Conservation (phyloP, 1,284 basidiomycete genomes). For the Apiotrichum mycotoxinovorans region DNA sequence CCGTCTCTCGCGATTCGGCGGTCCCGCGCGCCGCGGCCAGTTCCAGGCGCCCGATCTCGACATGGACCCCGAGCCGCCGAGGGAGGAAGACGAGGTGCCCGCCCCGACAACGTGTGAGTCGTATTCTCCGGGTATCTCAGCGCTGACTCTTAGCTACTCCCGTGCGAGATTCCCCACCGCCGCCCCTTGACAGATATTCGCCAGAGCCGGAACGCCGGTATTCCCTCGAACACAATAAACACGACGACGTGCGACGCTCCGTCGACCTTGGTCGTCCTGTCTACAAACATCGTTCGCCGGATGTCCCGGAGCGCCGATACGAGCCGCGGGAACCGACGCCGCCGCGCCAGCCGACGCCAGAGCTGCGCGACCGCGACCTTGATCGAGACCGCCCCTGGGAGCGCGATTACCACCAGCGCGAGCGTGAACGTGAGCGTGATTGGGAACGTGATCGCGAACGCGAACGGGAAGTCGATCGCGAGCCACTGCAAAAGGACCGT, state of each 20-base stretch:
- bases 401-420: neutral
- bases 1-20: slow-evolving; percentile 42
- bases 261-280: too few species aligned
- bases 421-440: neutral
- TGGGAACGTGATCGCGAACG: neutral
- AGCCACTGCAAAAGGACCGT: neutral
- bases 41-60: slow-evolving; percentile 20
- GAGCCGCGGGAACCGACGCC: neutral
- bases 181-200: neutral
- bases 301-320: too few species aligned
- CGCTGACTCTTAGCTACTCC: neutral
- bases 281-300: neutral
- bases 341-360: neutral
- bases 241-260: too few species aligned
- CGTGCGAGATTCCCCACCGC: neutral
- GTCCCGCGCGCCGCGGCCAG: slow-evolving; percentile 37
- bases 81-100: slow-evolving; percentile 13
- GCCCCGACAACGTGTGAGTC: slow-evolving; percentile 17
- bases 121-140: neutral
- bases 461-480: neutral
- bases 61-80: slow-evolving; percentile 4
- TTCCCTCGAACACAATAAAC: too few species aligned
- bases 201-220: too few species aligned
- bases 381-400: neutral
- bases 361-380: neutral